Evolutionary conservation across 2,329 filamentous ascomycete species (phyloP), one percentile per base, ranked within the genome.

Genomic region (Aspergillus amoenus): DNA sequence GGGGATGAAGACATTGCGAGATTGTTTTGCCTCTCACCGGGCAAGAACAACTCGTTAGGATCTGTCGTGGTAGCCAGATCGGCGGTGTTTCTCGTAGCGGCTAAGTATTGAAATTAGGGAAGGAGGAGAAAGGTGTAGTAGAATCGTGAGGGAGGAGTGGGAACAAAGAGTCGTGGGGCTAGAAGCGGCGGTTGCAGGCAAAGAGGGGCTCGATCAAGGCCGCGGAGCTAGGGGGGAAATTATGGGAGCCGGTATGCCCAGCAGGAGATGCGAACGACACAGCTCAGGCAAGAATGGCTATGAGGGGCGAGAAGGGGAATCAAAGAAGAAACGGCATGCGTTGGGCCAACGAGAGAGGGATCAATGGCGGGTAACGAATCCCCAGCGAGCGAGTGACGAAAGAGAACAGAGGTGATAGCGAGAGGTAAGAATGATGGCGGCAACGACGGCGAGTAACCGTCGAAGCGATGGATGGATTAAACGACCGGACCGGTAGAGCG

Each of bases 1-100:
- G 89, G 87, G 48, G 89, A 86, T 43, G 69, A 68, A 57, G 89
- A 85, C 87, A 93, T 90, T 67, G 81, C 83, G 68, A 70, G 69
- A 68, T 70, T 73, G 69, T 69, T 70, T 65, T 73, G 71, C 71
- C 71, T 71, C 65, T 73, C 71, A 56, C 71, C 69, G 56, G 71
- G 71, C 71, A 73, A 65, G 60, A 73, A 73, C 71, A 73, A 71
- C 70, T 74, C 71, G 71, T 73, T 73, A 8, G 70, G 71, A 58
- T 73, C 71, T 66, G 70, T 71, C 60, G 72, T 62, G 57, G 70
- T 69, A 68, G 70, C 71, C 70, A 73, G 66, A 70, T 67, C 67
- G 70, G 66, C 66, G 67, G 64, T 52, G 48, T 57, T 37, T 58
- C 59, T 61, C 56, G 55, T 51, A 55, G 55, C 58, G 65, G 60